Percentiles rank a stretch among this genome's conserved stretches.
phyloP scores from a whole-genome alignment of 2,329 filamentous ascomycete species.

The Neurospora sp. region DNA sequence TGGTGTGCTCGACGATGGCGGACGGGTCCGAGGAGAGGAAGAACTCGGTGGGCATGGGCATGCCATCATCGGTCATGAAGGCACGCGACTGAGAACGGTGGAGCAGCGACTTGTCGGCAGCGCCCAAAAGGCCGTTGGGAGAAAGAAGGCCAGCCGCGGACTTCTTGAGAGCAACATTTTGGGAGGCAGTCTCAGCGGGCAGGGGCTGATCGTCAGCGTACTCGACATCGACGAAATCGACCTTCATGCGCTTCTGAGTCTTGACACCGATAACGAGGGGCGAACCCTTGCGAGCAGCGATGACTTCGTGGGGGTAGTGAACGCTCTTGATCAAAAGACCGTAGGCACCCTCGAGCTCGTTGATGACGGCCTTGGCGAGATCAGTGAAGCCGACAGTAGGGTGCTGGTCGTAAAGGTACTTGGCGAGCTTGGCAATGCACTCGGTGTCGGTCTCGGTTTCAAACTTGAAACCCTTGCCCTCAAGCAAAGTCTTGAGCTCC shows the following conservation, averaged over 20 bases:
- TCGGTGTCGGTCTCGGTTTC: constrained; percentile 99
- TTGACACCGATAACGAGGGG: constrained; percentile 94
- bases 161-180: constrained; percentile 96
- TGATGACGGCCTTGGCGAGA: constrained; percentile 93
- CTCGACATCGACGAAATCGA: constrained; percentile 98
- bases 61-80: constrained; percentile 97
- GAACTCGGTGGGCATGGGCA: constrained; percentile 97
- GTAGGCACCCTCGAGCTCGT: constrained; percentile 95
- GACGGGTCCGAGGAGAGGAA: constrained; percentile 98
- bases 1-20: constrained; percentile 98
- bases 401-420: constrained; percentile 95
- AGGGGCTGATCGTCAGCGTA: constrained; percentile 84
- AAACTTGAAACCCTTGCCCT: constrained; percentile 93
- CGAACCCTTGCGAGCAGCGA: constrained; percentile 96
- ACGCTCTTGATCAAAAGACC: constrained; percentile 96
- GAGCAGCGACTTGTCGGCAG: constrained; percentile 93
- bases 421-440: constrained; percentile 97
- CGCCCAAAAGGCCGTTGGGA: constrained; percentile 63
- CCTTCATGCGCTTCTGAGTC: constrained; percentile 99
- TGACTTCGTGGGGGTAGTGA: constrained; percentile 95
- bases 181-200: constrained; percentile 85
- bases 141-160: constrained; percentile 62
- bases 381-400: constrained; percentile 92
- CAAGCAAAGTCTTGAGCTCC: constrained; percentile 88
- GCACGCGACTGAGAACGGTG: constrained; percentile 97